Base-by-base conservation (phyloP, 1,284 basidiomycete genomes). In the Chalciporus sp. region DNA sequence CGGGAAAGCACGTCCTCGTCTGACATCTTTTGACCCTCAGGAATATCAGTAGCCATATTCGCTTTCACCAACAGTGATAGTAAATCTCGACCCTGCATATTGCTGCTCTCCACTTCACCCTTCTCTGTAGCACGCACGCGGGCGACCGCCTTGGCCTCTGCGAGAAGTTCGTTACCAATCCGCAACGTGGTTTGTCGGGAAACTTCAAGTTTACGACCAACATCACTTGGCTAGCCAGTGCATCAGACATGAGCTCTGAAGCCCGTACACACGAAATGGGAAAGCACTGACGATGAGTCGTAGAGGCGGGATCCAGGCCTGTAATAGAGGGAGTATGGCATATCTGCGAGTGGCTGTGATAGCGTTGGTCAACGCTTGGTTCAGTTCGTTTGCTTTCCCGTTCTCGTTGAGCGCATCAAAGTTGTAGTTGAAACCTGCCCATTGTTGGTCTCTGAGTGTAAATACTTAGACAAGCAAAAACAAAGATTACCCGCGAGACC, bases 1-100 rank as follows among this genome's bases (percentile, higher is more conserved):
- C 91, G 91, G 8, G 84, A 82, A 23, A 88, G 62, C 1, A 93
- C 84, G 58, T 93, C 90, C 17, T 82, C 78, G 59, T 93, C 90
- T n/a, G 76, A 77, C 74, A 94, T 72, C 35, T 77, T 75, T 61
- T 90, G 84, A n/a, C 68, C 74, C 19, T 80, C 77, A 1, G 80
- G 75, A 9, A 85, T 64, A 48, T 86, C 82, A 1, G 75, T 72
- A 3, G 80, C 78, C 74, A 86, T 79, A 61, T 90, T 91, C 8
- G 87, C 83, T 44, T 76, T 76, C 44, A 90, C 77, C 17, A 87
- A 67, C 8, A 85, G 66, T 9, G 77, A 80, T 5, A 86, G 67
- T 5, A 86, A 61, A 65, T 86, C 83, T 5, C 76, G 71, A 7
- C 70, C 67, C 16, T 55, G 54, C 28, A 68, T 45, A n/a, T 61